Percentiles rank a stretch among this genome's conserved stretches.
phyloP scores from a whole-genome alignment of 2,329 filamentous ascomycete species.

The Bipolaris oryzae region DNA sequence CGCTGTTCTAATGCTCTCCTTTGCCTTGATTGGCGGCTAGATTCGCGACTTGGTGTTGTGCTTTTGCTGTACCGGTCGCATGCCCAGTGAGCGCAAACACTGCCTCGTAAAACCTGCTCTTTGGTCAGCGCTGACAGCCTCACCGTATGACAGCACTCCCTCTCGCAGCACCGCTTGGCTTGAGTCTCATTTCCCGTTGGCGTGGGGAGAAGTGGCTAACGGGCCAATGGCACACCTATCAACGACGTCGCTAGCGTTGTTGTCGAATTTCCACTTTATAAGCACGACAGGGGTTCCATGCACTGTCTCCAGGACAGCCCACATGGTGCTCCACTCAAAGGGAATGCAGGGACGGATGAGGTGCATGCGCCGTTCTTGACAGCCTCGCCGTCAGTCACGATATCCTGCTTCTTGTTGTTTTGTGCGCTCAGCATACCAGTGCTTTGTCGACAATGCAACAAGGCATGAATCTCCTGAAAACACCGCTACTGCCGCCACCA shows the following conservation, averaged over 20 bases:
- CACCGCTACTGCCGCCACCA: not conserved
- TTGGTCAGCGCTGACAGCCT: constrained; percentile 8
- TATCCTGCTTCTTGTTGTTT: not conserved
- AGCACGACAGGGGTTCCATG: constrained; percentile 29
- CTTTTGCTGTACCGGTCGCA: constrained; percentile 4
- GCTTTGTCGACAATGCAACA: not conserved
- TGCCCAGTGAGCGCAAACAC: not conserved
- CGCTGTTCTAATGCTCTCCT: constrained; percentile 4
- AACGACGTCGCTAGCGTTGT: constrained; percentile 7
- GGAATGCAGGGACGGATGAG: constrained; percentile 16
- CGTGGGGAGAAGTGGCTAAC: constrained; percentile 27
- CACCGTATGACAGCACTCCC: constrained; percentile 2
- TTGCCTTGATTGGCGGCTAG: constrained; percentile 7
- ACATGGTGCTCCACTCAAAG: constrained; percentile 7
- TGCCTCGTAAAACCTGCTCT: not conserved
- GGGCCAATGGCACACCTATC: constrained; percentile 30
- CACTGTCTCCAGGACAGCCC: constrained; percentile 22
- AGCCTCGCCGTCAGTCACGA: constrained; percentile 11
- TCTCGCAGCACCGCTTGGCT: constrained; percentile 13
- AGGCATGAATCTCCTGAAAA: too few species aligned
- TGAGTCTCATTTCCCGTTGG: constrained; percentile 29
- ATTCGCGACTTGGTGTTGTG: constrained; percentile 9
- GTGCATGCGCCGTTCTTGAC: constrained; percentile 16
- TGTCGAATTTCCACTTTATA: constrained; percentile 46
- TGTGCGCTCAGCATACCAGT: not conserved